These are phyloP conservation scores for Scheffersomyces lignicola DNA, from an alignment of 1,139 yeast species.

Conservation along the genomic window DNA sequence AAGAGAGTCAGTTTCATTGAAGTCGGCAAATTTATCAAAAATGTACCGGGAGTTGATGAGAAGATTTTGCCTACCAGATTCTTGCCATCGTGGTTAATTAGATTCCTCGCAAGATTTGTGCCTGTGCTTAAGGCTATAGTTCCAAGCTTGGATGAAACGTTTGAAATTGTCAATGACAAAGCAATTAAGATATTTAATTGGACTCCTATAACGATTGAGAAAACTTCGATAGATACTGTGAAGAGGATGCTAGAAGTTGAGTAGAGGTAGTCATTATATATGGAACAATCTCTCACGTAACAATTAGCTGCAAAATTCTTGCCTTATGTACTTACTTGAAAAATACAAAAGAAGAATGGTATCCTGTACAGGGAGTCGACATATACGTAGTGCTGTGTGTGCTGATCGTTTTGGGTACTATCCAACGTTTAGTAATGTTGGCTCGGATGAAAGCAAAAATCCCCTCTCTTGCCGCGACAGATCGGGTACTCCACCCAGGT, in stretches of 20 bases:
- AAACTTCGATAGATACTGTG: neutral
- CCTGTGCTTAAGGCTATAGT: neutral
- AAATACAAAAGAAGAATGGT: too few relatives aligned
- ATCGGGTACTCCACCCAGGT: too few relatives aligned
- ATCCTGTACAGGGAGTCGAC: too few relatives aligned
- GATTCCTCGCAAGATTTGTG: neutral
- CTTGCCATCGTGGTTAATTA: neutral
- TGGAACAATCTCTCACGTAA: too few relatives aligned
- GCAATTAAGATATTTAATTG: slow-evolving; percentile 2
- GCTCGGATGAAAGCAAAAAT: too few relatives aligned
- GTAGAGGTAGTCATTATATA: too few relatives aligned
- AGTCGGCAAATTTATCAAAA: neutral
- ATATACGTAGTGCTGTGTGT: too few relatives aligned
- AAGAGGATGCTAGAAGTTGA: neutral
- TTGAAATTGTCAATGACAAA: neutral
- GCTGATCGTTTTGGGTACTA: too few relatives aligned
- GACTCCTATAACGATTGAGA: neutral
- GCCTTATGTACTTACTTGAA: too few relatives aligned
- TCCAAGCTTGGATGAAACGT: neutral
- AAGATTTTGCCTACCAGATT: neutral
- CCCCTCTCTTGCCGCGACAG: too few relatives aligned
- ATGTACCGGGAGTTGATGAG: slow-evolving; percentile 1
- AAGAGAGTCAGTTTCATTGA: neutral
- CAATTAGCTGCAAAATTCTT: too few relatives aligned
- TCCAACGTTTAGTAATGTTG: too few relatives aligned